A percentile compares a stretch with the other conserved stretches of the same genome.
These are phyloP conservation scores for Phragmites australis DNA, from an alignment of 176 grass and related monocot genomes.

Conservation along the genomic window DNA sequence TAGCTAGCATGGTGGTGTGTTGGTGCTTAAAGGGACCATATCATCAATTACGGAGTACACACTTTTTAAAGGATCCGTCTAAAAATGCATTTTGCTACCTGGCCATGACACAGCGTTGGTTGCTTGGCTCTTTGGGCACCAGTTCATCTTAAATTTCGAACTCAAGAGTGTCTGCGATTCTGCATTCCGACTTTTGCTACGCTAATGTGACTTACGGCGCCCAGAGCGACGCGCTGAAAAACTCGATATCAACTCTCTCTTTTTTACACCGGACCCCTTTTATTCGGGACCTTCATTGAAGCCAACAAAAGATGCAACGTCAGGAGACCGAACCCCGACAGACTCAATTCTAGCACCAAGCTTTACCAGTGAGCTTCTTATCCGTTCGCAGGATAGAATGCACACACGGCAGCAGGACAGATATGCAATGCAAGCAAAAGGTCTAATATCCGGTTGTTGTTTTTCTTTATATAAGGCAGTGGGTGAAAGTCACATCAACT, in stretches of 20 bases:
- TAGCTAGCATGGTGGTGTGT: not conserved
- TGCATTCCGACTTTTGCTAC: too few species aligned
- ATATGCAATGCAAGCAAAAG: not conserved
- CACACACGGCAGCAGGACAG: not conserved
- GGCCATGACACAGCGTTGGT: not conserved
- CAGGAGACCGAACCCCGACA: too few species aligned
- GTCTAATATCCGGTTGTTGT: not conserved
- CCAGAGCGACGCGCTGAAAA: too few species aligned
- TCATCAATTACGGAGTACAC: not conserved
- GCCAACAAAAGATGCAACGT: too few species aligned
- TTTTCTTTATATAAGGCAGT: slow-evolving; percentile 23
- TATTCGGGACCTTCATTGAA: too few species aligned
- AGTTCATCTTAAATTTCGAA: not conserved
- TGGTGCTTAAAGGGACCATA: not conserved
- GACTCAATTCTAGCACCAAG: too few species aligned
- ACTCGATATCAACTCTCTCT: too few species aligned
- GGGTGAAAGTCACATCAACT: slow-evolving; percentile 33
- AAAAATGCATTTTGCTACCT: not conserved
- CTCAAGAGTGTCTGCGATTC: not conserved
- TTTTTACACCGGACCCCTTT: too few species aligned
- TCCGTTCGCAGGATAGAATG: too few species aligned
- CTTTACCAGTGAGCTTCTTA: too few species aligned
- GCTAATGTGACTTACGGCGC: too few species aligned
- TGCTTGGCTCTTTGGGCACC: not conserved
- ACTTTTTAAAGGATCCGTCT: not conserved